Base-by-base conservation (phyloP, 805 yeast species). In the Saccharomycopsis malanga region DNA sequence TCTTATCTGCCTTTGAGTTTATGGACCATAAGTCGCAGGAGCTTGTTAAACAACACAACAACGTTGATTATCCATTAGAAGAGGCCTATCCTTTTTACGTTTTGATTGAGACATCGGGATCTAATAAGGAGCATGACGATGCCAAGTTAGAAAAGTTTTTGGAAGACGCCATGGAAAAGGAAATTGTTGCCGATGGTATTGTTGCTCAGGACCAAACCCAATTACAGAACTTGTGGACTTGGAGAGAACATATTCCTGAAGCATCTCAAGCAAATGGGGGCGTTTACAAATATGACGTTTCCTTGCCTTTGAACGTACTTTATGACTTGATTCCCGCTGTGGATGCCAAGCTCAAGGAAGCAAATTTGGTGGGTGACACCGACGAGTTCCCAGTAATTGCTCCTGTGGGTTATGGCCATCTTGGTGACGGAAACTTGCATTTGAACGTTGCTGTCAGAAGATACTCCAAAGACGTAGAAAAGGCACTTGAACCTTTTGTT, bases 351-450 rank as follows among this genome's bases (percentile, higher is more conserved):
- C 70, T 93, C 53, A 58, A 51, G 1, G 77, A 71, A 29, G 72
- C 74, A 25, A 80, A 74, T 2, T 66, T 91, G 46, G 66, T 81
- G 20, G 86, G 83, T 45, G 77, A 73, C 40, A 77, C 79, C 29
- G 83, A 76, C 36, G 70, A 73, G 3, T 74, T 73, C 62, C 96
- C 97, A 2, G 97, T 86, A 2, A 81, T 87, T 45, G 83, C 79
- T 52, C 95, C 94, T 9, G 81, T 91, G 55, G 98, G 98, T 0
- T 93, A 91, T 59, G 98, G 98, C n/a, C 98, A 93, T 61, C 76
- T 93, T 58, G 98, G 98, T 48, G 98, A 93, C 62, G 98, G 98
- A 45, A 93, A 93, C 66, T 70, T 93, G 58, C 98, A 93, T 64
- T 76, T 93, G 61, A 93, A 93, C 61, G 94, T 93, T 44, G 83